Conservation (phyloP, 176 grass and related monocot genomes). For the Echinochloa phyllopogon region DNA sequence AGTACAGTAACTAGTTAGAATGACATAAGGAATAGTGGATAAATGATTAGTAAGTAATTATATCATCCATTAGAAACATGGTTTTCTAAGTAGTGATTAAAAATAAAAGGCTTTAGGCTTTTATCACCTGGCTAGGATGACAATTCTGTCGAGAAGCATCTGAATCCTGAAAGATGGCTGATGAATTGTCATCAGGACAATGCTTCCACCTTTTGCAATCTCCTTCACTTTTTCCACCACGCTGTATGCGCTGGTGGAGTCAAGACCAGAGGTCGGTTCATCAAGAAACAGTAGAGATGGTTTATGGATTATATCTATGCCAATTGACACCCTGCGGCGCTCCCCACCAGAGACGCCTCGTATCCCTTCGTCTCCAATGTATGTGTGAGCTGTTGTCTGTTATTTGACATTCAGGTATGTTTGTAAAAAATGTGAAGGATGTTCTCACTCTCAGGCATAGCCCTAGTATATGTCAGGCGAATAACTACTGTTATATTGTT, state of each 20-base stretch:
- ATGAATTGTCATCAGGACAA: conserved; percentile 91
- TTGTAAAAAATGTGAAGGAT: background rate
- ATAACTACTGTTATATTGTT: background rate
- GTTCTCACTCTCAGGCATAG: background rate
- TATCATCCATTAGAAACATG: background rate
- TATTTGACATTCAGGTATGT: conserved; percentile 1
- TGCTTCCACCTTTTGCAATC: conserved; percentile 70
- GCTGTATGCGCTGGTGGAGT: conserved; percentile 71
- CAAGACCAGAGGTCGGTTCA: conserved; percentile 77
- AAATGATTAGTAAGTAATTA: background rate
- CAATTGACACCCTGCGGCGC: conserved; percentile 70
- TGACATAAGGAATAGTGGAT: background rate
- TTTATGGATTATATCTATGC: conserved; percentile 69
- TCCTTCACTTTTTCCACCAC: conserved; percentile 80
- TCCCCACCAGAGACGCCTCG: conserved; percentile 69
- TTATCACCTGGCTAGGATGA: conserved; percentile 74
- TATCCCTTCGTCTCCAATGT: conserved; percentile 71
- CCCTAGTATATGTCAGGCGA: background rate
- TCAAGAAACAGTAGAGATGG: conserved; percentile 74
- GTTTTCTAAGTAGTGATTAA: background rate
- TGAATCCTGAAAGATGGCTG: conserved; percentile 93
- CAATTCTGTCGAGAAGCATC: conserved; percentile 72
- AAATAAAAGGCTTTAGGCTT: background rate
- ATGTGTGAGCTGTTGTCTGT: conserved; percentile 74
- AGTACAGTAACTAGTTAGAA: conserved; percentile 30